A percentile compares a stretch with the other conserved stretches of the same genome.
Conservation (phyloP, 768 basidiomycete species). For the Candolleomyces aberdarensis region DNA sequence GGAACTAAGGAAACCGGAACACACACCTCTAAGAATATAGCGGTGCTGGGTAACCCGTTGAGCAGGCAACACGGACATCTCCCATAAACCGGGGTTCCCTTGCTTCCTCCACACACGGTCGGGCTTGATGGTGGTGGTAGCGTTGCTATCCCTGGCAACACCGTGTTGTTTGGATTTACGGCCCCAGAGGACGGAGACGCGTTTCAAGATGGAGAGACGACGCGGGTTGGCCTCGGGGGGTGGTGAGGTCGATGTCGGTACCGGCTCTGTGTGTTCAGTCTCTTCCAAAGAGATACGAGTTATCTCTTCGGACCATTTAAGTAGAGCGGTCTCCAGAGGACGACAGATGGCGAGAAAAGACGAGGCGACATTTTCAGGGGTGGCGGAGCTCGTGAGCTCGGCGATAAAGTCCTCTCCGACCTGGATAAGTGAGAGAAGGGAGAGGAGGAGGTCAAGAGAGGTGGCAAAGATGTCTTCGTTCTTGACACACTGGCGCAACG, state of each 20-base stretch:
- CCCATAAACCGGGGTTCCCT: slow-evolving; percentile 37
- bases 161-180: not conserved
- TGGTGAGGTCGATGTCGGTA: not conserved
- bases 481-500: slow-evolving; percentile 1
- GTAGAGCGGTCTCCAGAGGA: not conserved
- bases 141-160: slow-evolving; percentile 9
- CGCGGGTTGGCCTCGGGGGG: not conserved
- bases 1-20: not conserved
- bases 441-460: slow-evolving; percentile 6
- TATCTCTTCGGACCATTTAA: slow-evolving; percentile 2
- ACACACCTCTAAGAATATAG: slow-evolving; percentile 55
- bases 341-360: slow-evolving; percentile 1
- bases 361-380: not conserved
- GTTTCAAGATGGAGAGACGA: slow-evolving; percentile 5
- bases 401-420: slow-evolving; percentile 2
- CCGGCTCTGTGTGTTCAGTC: no score
- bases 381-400: not conserved
- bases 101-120: slow-evolving; percentile 7
- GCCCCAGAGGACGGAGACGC: slow-evolving; percentile 5
- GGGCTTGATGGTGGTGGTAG: not conserved
- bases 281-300: not conserved
- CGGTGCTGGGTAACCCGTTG: slow-evolving; percentile 66
- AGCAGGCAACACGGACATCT: slow-evolving; percentile 60
- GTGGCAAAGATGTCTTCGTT: slow-evolving; percentile 2
- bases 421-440: slow-evolving; percentile 5